Base-by-base conservation (phyloP, 257 asterid genomes). In the Marsdenia floribunda region DNA sequence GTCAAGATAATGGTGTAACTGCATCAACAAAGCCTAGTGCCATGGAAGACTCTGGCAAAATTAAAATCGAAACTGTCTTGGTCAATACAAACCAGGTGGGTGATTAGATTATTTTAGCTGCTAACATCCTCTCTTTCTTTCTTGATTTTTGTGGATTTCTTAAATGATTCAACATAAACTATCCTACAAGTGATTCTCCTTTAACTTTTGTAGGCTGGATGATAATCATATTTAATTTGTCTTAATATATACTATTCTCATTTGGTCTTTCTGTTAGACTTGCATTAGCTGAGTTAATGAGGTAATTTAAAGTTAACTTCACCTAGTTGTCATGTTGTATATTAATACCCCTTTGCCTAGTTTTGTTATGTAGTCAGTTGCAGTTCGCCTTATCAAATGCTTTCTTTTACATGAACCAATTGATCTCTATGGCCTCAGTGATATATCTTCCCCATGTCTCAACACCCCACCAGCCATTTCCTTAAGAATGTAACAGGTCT, bases 31-130 rank as follows among this genome's bases (percentile, higher is more conserved):
- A 87, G 90, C 90, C 85, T 70, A 87, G 79, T 80, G 73, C 80
- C 37, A 21, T 83, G 44, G 97, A 89, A 65, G 96, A 95, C 85
- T 84, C 91, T 8, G 90, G 93, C 77, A 66, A 66, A 66, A 66
- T 38, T 55, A 79, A 81, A 75, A 84, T 90, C 73, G 89, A 90
- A 40, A 88, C 96, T 12, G 89, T 89, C 83, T 79, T 95, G 82
- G 94, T 92, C 78, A 92, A 92, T 78, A 90, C 99, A 50, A 95
- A 88, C 76, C 91, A 95, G 98, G 98, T 90, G 76, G 55, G 75
- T 35, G 40, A 16, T 54, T 60, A 18, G 7, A 22, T 33, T 57
- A 7, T 64, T 37, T 33, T 49, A 33, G 46, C 24, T 33, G 26
- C 15, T 21, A 3, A 35, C 24, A 47, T 46, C 47, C 59, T 14